Conservation (phyloP, 2,329 filamentous ascomycete genomes). For the Colletotrichum truncatum region DNA sequence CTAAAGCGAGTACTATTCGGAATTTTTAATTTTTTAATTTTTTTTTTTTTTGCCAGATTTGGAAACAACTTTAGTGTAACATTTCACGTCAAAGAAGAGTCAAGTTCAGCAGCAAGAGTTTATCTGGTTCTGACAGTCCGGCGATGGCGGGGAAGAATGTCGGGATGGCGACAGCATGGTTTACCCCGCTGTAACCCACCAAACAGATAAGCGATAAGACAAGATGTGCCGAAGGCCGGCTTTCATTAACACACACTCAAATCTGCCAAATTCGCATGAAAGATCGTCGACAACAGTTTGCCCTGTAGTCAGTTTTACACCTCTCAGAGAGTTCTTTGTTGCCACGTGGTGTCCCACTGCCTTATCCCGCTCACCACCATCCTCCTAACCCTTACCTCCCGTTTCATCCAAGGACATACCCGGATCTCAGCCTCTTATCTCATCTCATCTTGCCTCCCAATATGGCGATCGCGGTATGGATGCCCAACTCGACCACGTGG, state of each 20-base stretch:
- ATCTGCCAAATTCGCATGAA: conserved; percentile 6
- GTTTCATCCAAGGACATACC: neutral
- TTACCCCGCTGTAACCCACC: conserved; percentile 28
- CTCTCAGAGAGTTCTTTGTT: neutral
- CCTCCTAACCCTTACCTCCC: neutral
- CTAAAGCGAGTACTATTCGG: neutral
- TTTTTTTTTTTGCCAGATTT: too few species aligned
- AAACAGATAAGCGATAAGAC: conserved; percentile 25
- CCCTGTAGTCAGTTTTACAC: too few species aligned
- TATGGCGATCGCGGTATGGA: conserved; percentile 41
- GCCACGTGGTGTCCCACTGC: conserved; percentile 1
- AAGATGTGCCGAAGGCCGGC: neutral
- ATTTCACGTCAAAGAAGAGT: too few species aligned
- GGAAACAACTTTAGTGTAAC: too few species aligned
- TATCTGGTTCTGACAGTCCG: neutral
- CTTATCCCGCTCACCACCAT: neutral
- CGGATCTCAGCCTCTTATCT: neutral
- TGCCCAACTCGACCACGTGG: conserved; percentile 1
- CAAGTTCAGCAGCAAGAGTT: neutral
- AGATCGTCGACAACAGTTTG: neutral
- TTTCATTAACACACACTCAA: neutral
- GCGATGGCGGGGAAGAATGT: neutral
- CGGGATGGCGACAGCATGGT: conserved; percentile 11
- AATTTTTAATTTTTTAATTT: too few species aligned
- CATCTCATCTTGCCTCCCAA: neutral